These are phyloP conservation scores for Rhododendron williamsianum DNA, from an alignment of 148 eudicot species.

Conservation along the genomic window DNA sequence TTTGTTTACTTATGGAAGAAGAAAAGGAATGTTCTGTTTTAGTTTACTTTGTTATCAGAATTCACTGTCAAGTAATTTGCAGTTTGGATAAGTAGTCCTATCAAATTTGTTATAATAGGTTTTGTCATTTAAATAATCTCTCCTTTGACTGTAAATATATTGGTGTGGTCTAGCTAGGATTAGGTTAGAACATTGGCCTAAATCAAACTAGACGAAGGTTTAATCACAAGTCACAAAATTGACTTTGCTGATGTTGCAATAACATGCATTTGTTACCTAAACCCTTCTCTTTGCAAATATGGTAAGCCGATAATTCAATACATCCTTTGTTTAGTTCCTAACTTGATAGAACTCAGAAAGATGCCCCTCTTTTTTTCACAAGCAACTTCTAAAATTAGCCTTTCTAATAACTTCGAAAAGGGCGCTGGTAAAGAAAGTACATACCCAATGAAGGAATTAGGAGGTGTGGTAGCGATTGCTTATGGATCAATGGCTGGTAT, in stretches of 20 bases:
- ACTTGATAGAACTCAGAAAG: not conserved
- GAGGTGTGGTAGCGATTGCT: conserved; percentile 1
- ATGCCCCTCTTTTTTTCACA: not conserved
- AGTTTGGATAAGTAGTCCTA: too few species aligned
- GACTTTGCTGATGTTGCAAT: not conserved
- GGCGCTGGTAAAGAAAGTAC: not conserved
- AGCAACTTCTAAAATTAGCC: not conserved
- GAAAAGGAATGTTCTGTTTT: too few species aligned
- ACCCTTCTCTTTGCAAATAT: not conserved
- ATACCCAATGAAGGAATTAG: not conserved
- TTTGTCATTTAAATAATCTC: too few species aligned
- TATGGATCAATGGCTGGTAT: conserved; percentile 12
- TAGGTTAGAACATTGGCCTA: not conserved
- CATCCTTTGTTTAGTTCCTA: not conserved
- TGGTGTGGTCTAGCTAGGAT: not conserved
- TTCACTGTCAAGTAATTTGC: too few species aligned
- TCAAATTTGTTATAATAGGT: too few species aligned
- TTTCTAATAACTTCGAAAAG: not conserved
- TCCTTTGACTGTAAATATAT: too few species aligned
- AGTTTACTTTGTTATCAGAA: too few species aligned
- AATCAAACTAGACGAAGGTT: not conserved
- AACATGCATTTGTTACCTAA: not conserved
- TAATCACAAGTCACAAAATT: not conserved
- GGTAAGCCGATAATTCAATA: not conserved
- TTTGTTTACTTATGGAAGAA: too few species aligned